Evolutionary conservation across 2,329 filamentous ascomycete genomes (phyloP).

Genomic region (Pezicula radicicola): DNA sequence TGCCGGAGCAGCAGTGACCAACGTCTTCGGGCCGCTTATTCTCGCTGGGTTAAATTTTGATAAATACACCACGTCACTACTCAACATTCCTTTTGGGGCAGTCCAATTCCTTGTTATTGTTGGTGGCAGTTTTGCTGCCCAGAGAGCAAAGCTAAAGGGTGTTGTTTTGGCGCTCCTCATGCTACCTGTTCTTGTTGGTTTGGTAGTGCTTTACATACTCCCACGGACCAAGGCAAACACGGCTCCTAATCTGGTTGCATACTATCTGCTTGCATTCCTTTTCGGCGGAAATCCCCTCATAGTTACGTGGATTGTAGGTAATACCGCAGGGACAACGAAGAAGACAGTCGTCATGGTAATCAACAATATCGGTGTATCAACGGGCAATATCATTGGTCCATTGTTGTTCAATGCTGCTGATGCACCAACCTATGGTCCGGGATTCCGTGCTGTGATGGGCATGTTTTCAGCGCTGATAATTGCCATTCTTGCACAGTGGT

Average conservation of each 20-base stretch:
- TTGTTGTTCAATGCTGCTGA: conserved; percentile 57
- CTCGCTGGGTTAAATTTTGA: conserved; percentile 58
- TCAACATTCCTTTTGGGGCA: conserved; percentile 66
- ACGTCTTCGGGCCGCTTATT: conserved; percentile 64
- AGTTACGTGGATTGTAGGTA: conserved; percentile 66
- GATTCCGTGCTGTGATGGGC: conserved; percentile 51
- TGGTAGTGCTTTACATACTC: conserved; percentile 54
- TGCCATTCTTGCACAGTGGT: conserved; percentile 50
- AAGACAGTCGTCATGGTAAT: conserved; percentile 62
- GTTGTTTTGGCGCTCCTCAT: conserved; percentile 50
- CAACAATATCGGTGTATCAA: conserved; percentile 59
- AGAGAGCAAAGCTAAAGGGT: conserved; percentile 54
- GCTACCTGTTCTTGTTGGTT: conserved; percentile 57
- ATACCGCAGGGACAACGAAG: conserved; percentile 66
- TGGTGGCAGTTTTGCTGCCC: conserved; percentile 53
- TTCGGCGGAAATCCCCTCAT: conserved; percentile 65
- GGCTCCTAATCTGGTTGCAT: conserved; percentile 52
- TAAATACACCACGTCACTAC: conserved; percentile 52
- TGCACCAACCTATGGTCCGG: conserved; percentile 55
- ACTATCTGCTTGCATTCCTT: conserved; percentile 64
- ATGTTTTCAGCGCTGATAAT: conserved; percentile 52
- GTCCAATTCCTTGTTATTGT: conserved; percentile 60
- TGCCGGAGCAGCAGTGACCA: conserved; percentile 58
- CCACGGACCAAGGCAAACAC: conserved; percentile 37
- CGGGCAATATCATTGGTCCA: conserved; percentile 66